Conservation (phyloP, 331 rosid genomes). For the Ulmus americana region DNA sequence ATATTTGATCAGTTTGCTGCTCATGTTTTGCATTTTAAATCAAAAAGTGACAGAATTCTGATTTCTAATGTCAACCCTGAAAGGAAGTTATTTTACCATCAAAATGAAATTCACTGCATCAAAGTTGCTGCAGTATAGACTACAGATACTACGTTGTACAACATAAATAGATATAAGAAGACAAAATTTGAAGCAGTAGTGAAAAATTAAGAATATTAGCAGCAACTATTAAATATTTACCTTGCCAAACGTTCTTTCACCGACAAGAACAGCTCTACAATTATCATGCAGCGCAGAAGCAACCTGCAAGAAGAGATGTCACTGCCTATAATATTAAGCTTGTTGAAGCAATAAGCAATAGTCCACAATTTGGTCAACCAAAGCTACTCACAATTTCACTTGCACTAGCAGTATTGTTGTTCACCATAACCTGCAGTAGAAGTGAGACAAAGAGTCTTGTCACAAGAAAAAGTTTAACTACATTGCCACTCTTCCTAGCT, state of each 20-base stretch:
- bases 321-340: background rate
- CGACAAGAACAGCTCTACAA: slow-evolving; percentile 94
- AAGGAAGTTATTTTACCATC: no score
- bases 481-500: background rate
- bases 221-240: slow-evolving; percentile 29
- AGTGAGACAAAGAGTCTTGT: slow-evolving; percentile 28
- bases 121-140: background rate
- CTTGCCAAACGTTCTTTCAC: slow-evolving; percentile 91
- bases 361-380: slow-evolving; percentile 17
- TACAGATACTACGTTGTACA: background rate
- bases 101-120: background rate
- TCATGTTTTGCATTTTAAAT: background rate
- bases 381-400: slow-evolving; percentile 86
- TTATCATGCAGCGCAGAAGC: slow-evolving; percentile 97
- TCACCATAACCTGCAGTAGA: slow-evolving; percentile 79
- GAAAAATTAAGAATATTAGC: slow-evolving; percentile 1
- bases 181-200: slow-evolving; percentile 13
- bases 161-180: background rate
- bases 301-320: slow-evolving; percentile 59
- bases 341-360: slow-evolving; percentile 23
- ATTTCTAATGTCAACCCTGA: slow-evolving; percentile 3
- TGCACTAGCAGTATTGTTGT: slow-evolving; percentile 89
- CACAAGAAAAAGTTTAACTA: slow-evolving; percentile 2
- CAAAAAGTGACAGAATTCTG: background rate
- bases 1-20: background rate